Percentiles rank a stretch among this genome's conserved stretches.
Conservation (phyloP, 345 rosid species). For the Eucalyptus albens region DNA sequence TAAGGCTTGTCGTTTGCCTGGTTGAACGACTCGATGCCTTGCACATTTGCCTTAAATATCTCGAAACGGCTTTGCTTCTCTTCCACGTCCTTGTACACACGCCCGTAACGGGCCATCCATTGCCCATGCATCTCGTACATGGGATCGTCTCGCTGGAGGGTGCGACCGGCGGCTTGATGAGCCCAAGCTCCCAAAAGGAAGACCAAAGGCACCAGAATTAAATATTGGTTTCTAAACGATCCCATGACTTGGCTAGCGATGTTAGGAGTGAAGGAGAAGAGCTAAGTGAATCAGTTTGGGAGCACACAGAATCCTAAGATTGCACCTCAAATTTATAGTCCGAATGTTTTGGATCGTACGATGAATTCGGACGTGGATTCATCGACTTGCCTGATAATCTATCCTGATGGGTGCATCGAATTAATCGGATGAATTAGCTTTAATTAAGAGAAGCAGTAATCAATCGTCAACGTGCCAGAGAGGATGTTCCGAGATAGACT, state of each 20-base stretch:
- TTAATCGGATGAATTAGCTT: neutral
- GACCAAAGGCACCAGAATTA: neutral
- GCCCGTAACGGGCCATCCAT: conserved; percentile 19
- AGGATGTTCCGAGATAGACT: neutral
- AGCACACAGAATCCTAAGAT: neutral
- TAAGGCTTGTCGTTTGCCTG: conserved; percentile 16
- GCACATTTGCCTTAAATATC: conserved; percentile 24
- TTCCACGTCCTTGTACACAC: conserved; percentile 1
- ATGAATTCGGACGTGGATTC: neutral
- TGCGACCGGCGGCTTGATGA: neutral
- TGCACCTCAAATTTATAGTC: neutral
- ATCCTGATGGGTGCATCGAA: neutral
- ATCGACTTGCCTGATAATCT: neutral
- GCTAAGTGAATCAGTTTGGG: neutral
- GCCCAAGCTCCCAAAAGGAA: conserved; percentile 1
- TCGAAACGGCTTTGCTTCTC: conserved; percentile 24
- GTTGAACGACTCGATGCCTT: conserved; percentile 18
- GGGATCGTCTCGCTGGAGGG: neutral
- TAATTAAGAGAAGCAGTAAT: neutral
- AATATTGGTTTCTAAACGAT: neutral
- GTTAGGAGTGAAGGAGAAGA: neutral
- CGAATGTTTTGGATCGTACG: neutral
- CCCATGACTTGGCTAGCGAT: neutral
- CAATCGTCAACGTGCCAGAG: neutral
- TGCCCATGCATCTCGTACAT: conserved; percentile 6